phyloP scores from a whole-genome alignment of 2,329 filamentous ascomycete species.

The Claviceps sp. region DNA sequence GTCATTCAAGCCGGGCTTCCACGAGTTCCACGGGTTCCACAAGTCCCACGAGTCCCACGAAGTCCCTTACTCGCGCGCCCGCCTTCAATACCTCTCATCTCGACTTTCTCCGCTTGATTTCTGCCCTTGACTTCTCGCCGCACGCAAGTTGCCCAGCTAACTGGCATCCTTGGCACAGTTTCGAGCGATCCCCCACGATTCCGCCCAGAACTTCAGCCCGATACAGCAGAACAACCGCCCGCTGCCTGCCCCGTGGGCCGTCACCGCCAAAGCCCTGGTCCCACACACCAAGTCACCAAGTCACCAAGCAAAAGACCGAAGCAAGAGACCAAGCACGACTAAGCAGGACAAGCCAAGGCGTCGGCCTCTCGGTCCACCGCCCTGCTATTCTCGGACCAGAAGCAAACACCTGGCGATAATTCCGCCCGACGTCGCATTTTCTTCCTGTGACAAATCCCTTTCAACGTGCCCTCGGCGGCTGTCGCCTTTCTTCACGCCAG shows the following conservation, averaged over 20 bases:
- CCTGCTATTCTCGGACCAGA: background rate
- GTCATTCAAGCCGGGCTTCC: background rate
- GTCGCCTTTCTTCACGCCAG: background rate
- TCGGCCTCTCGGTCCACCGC: background rate
- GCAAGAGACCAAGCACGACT: background rate
- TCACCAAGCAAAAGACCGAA: background rate
- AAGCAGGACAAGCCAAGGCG: background rate
- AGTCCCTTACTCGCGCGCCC: background rate
- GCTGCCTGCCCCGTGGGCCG: background rate
- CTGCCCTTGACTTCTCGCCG: background rate
- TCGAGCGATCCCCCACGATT: background rate
- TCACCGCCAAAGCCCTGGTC: background rate
- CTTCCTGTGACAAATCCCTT: slow-evolving; percentile 1
- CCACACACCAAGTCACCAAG: background rate
- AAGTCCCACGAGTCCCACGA: background rate
- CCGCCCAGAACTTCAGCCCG: background rate
- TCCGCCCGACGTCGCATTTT: slow-evolving; percentile 7
- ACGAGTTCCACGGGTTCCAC: background rate
- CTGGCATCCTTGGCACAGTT: background rate
- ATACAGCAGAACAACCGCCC: background rate
- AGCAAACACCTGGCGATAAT: slow-evolving; percentile 5
- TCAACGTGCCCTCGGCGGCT: background rate
- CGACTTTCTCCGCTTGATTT: too few species aligned
- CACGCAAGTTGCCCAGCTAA: background rate
- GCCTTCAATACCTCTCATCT: background rate